These are phyloP conservation scores for Platanthera guangdongensis DNA, from an alignment of 106 monocot genomes.

Conservation along the genomic window DNA sequence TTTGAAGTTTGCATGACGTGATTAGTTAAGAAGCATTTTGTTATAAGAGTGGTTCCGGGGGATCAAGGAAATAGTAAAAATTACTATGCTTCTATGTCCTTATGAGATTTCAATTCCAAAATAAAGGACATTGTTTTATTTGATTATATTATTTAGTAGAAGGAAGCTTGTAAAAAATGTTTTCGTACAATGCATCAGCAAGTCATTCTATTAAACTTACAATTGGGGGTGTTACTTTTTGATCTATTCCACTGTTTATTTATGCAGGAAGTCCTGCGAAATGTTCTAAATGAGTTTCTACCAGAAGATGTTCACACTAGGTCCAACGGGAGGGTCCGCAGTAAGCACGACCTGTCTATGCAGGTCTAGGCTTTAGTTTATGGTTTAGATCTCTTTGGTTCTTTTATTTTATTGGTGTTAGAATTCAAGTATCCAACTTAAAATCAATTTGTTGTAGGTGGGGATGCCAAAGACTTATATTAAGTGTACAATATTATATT, in stretches of 20 bases:
- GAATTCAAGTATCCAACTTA: too few species aligned
- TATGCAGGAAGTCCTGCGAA: conserved; percentile 70
- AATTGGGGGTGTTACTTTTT: neutral
- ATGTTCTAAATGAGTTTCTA: conserved; percentile 60
- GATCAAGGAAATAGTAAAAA: neutral
- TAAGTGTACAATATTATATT: too few species aligned
- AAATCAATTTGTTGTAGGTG: too few species aligned
- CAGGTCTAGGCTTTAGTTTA: conserved; percentile 1
- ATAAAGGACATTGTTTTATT: neutral
- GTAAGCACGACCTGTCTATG: conserved; percentile 27
- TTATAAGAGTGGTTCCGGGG: neutral
- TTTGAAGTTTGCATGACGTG: neutral
- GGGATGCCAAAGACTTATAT: too few species aligned
- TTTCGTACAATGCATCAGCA: neutral
- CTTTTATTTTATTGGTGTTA: neutral
- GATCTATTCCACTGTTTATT: conserved; percentile 5
- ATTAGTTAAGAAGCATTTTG: neutral
- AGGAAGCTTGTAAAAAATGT: neutral
- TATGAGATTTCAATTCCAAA: neutral
- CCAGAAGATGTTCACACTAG: conserved; percentile 77
- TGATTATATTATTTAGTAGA: neutral
- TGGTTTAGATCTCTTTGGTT: neutral
- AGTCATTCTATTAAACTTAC: neutral
- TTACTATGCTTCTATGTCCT: neutral
- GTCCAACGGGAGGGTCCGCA: conserved; percentile 79